A percentile compares a stretch with the other conserved stretches of the same genome.
Conservation (phyloP, 2,329 filamentous ascomycete species). For the Fusarium dimerum region DNA sequence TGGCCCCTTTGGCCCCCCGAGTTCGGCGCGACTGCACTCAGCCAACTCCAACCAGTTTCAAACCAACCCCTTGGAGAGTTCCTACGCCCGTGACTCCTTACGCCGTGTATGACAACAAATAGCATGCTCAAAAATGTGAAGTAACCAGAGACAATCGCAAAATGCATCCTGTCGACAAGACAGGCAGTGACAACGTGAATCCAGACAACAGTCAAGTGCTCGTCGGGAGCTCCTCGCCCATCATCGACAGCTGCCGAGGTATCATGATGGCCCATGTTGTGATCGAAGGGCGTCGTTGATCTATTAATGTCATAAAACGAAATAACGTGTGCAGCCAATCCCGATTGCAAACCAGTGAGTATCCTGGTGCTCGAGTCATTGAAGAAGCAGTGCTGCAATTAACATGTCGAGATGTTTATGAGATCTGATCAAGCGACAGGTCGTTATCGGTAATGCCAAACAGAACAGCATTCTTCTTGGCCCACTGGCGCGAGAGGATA, state of each 20-base stretch:
- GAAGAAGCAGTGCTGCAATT: constrained; percentile 13
- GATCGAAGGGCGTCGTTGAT: constrained; percentile 28
- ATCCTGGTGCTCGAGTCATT: constrained; percentile 29
- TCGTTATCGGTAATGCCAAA: constrained; percentile 56
- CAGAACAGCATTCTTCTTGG: constrained; percentile 71
- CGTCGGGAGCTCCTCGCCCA: constrained; percentile 13
- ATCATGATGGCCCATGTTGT: constrained; percentile 26
- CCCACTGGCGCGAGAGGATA: constrained; percentile 89
- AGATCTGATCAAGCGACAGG: constrained; percentile 52
- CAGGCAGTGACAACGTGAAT: constrained; percentile 33
- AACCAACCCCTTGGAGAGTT: constrained; percentile 37
- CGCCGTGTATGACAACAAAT: constrained; percentile 41
- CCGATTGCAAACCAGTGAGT: constrained; percentile 30
- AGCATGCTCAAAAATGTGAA: constrained; percentile 39
- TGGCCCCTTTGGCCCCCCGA: constrained; percentile 9
- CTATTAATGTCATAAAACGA: constrained; percentile 37
- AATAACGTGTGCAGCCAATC: constrained; percentile 27
- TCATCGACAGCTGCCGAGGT: constrained; percentile 19
- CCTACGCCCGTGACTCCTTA: constrained; percentile 43
- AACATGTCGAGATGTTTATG: constrained; percentile 21
- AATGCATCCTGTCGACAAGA: constrained; percentile 26
- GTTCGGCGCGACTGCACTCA: constrained; percentile 25
- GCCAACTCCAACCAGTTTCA: constrained; percentile 38
- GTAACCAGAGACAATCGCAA: constrained; percentile 33
- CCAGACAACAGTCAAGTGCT: constrained; percentile 23